phyloP scores from a whole-genome alignment of 192 early-diverging fungal species.

The Coemansia asiatica region DNA sequence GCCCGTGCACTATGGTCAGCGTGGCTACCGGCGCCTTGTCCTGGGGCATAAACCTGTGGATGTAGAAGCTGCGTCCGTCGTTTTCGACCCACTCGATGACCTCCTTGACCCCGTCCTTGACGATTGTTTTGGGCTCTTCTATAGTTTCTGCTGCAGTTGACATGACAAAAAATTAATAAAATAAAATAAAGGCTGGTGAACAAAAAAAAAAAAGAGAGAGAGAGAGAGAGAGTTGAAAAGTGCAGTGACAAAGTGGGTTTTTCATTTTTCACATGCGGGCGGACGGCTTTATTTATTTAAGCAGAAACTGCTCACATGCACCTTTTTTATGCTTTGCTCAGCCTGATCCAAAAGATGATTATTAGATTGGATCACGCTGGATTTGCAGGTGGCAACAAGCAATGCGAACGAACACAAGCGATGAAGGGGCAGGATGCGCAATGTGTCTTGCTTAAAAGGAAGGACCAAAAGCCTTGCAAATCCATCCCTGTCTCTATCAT shows the following conservation, averaged over 20 bases:
- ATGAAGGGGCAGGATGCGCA: no score
- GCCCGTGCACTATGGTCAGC: slow-evolving; percentile 58
- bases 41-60: slow-evolving; percentile 25
- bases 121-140: slow-evolving; percentile 9
- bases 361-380: background rate
- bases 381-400: no score
- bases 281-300: no score
- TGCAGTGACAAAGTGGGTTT: no score
- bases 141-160: background rate
- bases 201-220: background rate
- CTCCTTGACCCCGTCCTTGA: slow-evolving; percentile 32
- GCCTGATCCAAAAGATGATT: no score
- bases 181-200: background rate
- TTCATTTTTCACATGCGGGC: no score
- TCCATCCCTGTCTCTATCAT: background rate
- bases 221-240: background rate
- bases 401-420: no score
- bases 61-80: slow-evolving; percentile 31
- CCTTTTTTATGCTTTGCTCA: no score
- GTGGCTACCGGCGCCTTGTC: slow-evolving; percentile 51
- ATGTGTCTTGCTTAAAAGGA: background rate
- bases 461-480: background rate
- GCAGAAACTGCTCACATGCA: no score
- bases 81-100: slow-evolving; percentile 33
- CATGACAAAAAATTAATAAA: background rate